A percentile compares a stretch with the other conserved stretches of the same genome.
Evolutionary conservation across 805 yeast species (phyloP).

Genomic region (Blastobotrys muscicola): DNA sequence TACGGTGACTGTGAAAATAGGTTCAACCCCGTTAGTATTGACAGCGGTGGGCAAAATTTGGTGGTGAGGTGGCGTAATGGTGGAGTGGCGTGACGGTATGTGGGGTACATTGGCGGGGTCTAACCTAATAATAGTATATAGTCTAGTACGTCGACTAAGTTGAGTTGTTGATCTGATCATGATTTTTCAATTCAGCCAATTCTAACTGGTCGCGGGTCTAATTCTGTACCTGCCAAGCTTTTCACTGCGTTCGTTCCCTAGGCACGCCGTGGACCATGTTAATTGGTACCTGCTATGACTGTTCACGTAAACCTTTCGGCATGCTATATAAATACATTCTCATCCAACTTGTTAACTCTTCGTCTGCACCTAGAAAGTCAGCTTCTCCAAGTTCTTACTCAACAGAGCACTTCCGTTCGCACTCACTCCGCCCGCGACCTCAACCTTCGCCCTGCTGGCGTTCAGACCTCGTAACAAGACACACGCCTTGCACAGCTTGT

Average conservation of each 20-base stretch:
- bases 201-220: too few species aligned
- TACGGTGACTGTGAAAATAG: too few species aligned
- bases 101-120: background rate
- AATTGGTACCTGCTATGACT: background rate
- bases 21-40: too few species aligned
- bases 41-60: too few species aligned
- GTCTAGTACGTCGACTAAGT: background rate
- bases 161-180: background rate
- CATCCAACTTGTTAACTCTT: background rate
- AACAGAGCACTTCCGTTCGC: slow-evolving; percentile 13
- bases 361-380: slow-evolving; percentile 40
- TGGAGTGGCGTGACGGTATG: background rate
- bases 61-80: background rate
- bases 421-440: slow-evolving; percentile 43
- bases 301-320: background rate
- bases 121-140: background rate
- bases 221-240: too few species aligned
- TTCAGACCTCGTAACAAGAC: slow-evolving; percentile 77
- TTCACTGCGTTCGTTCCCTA: too few species aligned
- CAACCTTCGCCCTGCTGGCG: slow-evolving; percentile 56
- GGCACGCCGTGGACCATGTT: background rate
- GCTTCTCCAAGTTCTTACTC: slow-evolving; percentile 38
- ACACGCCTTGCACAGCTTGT: slow-evolving; percentile 88
- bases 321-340: background rate
- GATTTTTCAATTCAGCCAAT: too few species aligned